phyloP scores from a whole-genome alignment of 2,329 filamentous ascomycete species.

The Akanthomyces dipterigenus region DNA sequence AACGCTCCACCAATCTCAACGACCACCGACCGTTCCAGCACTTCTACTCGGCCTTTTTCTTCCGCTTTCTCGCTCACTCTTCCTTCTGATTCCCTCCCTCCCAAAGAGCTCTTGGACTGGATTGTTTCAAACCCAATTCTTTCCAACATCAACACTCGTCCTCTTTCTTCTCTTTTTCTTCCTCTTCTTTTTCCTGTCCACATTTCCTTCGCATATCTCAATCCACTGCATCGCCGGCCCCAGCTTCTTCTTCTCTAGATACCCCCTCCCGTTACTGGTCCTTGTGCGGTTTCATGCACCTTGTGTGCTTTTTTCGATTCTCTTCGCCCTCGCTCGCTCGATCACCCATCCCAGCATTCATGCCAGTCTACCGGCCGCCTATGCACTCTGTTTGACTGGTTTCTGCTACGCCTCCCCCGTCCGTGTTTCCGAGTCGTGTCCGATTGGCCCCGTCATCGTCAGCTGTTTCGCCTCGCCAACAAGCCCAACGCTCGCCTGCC shows the following conservation, averaged over 20 bases:
- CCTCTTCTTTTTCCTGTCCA: constrained; percentile 17
- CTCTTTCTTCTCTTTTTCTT: constrained; percentile 16
- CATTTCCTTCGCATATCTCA: constrained; percentile 16
- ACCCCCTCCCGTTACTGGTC: constrained; percentile 3
- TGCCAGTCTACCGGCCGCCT: background rate
- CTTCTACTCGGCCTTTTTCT: constrained; percentile 1
- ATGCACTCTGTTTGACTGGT: background rate
- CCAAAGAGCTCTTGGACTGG: constrained; percentile 23
- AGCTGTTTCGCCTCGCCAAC: background rate
- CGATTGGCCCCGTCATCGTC: background rate
- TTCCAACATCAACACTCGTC: constrained; percentile 15
- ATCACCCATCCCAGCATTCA: background rate
- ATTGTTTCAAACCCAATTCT: constrained; percentile 20
- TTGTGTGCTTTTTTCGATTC: background rate
- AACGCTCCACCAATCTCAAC: constrained; percentile 2
- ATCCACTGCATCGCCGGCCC: constrained; percentile 13
- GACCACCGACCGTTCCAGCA: background rate
- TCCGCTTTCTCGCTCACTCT: constrained; percentile 13
- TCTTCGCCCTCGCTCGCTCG: constrained; percentile 8
- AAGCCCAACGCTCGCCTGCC: background rate
- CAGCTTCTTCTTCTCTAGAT: constrained; percentile 7
- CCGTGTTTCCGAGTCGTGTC: constrained; percentile 1
- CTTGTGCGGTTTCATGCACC: background rate
- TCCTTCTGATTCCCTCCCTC: constrained; percentile 17
- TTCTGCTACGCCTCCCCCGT: background rate